Percentiles rank a stretch among this genome's conserved stretches.
Conservation (phyloP, 2,329 filamentous ascomycete species). For the Venturia oleaginea region DNA sequence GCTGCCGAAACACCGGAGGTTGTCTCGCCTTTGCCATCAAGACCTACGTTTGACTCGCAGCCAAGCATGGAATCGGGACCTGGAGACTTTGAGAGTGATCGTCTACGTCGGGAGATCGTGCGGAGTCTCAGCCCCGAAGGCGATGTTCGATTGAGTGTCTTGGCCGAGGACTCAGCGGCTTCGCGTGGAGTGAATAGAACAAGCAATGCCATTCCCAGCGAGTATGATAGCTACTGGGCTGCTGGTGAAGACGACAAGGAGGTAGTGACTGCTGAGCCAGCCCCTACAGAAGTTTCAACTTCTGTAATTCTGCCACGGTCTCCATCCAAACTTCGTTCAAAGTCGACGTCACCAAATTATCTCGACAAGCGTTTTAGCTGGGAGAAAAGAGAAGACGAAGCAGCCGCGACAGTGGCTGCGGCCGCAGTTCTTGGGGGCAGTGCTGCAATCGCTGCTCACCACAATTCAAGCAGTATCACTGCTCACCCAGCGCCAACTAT, state of each 20-base stretch:
- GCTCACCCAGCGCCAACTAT: not conserved
- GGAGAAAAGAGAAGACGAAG: conserved; percentile 22
- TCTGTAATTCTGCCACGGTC: not conserved
- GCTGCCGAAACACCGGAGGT: not conserved
- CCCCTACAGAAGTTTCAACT: conserved; percentile 13
- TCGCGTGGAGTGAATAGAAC: conserved; percentile 34
- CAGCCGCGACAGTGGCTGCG: not conserved
- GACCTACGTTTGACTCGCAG: conserved; percentile 17
- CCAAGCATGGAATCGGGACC: conserved; percentile 41
- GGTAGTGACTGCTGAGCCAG: conserved; percentile 14
- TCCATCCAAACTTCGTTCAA: not conserved
- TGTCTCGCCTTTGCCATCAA: not conserved
- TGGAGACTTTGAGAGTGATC: conserved; percentile 60
- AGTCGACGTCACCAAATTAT: conserved; percentile 15
- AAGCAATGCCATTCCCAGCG: conserved; percentile 54
- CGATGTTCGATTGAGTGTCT: conserved; percentile 18
- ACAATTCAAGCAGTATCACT: not conserved
- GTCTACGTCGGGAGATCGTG: conserved; percentile 65
- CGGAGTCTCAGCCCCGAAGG: conserved; percentile 51
- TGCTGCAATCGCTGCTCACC: not conserved
- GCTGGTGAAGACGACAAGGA: conserved; percentile 31
- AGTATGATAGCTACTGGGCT: conserved; percentile 61
- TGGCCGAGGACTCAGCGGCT: conserved; percentile 22
- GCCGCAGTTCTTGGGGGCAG: not conserved
- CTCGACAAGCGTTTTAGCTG: conserved; percentile 31